Evolutionary conservation across 2,329 filamentous ascomycete genomes (phyloP).

Genomic region (Elsinoe fawcettii): DNA sequence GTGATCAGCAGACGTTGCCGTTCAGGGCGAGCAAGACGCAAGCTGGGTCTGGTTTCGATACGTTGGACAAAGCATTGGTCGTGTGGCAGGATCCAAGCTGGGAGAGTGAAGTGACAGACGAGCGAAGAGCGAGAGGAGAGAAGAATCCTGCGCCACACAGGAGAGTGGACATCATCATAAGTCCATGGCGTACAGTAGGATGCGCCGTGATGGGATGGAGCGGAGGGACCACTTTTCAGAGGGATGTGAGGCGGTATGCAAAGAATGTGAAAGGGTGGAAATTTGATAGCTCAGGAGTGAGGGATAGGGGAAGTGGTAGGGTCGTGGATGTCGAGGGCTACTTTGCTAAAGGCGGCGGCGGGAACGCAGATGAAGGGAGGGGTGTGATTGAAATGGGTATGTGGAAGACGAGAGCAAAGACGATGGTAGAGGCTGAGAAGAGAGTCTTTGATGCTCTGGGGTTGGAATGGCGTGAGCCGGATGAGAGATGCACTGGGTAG

Average conservation of each 20-base stretch:
- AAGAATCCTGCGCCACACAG: conserved; percentile 69
- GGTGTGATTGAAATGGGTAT: conserved; percentile 61
- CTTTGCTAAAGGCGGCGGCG: conserved; percentile 55
- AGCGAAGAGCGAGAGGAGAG: conserved; percentile 29
- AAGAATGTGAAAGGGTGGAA: conserved; percentile 66
- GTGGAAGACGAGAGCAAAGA: conserved; percentile 40
- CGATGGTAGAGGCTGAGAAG: conserved; percentile 65
- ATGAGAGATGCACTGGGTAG: conserved; percentile 40
- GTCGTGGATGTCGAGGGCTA: conserved; percentile 69
- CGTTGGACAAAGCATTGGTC: conserved; percentile 81
- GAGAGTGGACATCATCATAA: conserved; percentile 85
- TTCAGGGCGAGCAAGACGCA: conserved; percentile 36
- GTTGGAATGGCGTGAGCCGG: conserved; percentile 42
- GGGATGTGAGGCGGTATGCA: conserved; percentile 74
- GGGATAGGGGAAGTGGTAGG: conserved; percentile 59
- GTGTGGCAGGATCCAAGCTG: conserved; percentile 72
- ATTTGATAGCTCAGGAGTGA: conserved; percentile 84
- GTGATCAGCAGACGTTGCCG: conserved; percentile 59
- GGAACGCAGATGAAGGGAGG: conserved; percentile 51
- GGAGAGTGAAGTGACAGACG: conserved; percentile 32
- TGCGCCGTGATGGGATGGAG: conserved; percentile 86
- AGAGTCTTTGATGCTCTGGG: conserved; percentile 71
- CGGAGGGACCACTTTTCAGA: conserved; percentile 80
- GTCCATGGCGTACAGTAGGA: conserved; percentile 79
- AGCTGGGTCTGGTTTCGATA: conserved; percentile 65